These are phyloP conservation scores for Thalia dealbata DNA, from an alignment of 176 grass and related monocot genomes.

Conservation along the genomic window DNA sequence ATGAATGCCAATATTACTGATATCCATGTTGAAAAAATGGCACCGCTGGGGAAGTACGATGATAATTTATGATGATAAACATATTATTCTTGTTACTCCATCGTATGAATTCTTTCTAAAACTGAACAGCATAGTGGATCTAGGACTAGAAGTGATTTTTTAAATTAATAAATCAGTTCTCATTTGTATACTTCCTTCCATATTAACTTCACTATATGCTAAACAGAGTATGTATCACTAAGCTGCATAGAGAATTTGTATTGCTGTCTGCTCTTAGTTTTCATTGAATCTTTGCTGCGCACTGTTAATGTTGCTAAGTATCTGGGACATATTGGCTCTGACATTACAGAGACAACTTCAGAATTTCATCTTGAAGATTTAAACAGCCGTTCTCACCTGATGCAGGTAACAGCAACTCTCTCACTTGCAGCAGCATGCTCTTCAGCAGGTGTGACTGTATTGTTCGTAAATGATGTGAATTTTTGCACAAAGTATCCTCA, in stretches of 20 bases:
- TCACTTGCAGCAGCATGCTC: slow-evolving; percentile 9
- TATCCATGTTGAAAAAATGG: neutral
- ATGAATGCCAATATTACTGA: no score
- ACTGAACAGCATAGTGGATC: neutral
- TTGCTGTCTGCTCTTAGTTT: neutral
- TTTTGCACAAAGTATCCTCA: slow-evolving; percentile 11
- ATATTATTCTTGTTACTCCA: no score
- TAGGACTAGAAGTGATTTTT: neutral
- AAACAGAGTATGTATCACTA: neutral
- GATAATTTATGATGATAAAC: neutral
- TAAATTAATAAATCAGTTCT: neutral
- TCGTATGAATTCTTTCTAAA: neutral
- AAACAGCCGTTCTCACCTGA: neutral
- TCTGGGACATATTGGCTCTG: neutral
- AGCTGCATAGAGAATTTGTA: neutral
- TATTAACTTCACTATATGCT: neutral
- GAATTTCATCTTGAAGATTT: neutral
- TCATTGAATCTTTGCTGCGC: neutral
- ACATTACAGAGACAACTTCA: neutral
- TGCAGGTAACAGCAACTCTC: slow-evolving; percentile 11
- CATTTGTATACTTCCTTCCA: neutral
- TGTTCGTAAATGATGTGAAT: slow-evolving; percentile 8
- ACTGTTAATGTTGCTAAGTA: neutral
- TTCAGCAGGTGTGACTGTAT: slow-evolving; percentile 9
- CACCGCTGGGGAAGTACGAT: neutral